Percentiles rank a stretch among this genome's conserved stretches.
phyloP scores from a whole-genome alignment of 2,329 filamentous ascomycete genomes.

The Penicillium sp. region DNA sequence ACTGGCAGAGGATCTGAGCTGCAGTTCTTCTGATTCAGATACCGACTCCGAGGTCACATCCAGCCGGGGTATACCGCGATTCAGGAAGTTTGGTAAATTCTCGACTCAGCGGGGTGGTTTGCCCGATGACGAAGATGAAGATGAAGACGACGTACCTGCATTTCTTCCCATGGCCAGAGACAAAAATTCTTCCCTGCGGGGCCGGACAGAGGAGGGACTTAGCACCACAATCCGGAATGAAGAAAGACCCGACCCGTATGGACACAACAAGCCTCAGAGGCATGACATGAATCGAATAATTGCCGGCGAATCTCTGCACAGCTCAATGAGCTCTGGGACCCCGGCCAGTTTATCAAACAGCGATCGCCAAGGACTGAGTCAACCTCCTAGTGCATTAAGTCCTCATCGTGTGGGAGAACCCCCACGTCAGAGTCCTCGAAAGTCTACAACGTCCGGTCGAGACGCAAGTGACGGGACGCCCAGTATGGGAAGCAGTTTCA shows the following conservation, averaged over 20 bases:
- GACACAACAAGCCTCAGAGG: constrained; percentile 25
- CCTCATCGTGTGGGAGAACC: constrained; percentile 47
- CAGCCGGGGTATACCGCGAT: constrained; percentile 22
- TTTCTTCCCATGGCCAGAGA: constrained; percentile 39
- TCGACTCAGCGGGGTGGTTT: constrained; percentile 31
- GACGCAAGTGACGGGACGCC: constrained; percentile 52
- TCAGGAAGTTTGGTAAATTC: constrained; percentile 37
- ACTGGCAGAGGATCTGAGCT: constrained; percentile 27
- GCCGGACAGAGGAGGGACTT: constrained; percentile 29
- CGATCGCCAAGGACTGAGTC: constrained; percentile 17
- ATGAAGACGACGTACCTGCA: constrained; percentile 43
- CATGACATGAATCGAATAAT: constrained; percentile 13
- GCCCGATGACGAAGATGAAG: constrained; percentile 38
- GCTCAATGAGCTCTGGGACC: constrained; percentile 35
- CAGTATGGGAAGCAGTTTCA: constrained; percentile 61
- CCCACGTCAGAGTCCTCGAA: constrained; percentile 44
- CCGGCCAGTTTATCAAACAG: constrained; percentile 19
- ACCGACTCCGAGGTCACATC: constrained; percentile 27
- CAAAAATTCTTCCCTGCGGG: constrained; percentile 11
- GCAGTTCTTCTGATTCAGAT: constrained; percentile 30
- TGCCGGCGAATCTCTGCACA: constrained; percentile 29
- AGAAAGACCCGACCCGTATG: constrained; percentile 22
- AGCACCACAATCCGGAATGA: constrained; percentile 38
- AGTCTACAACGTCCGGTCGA: constrained; percentile 28
- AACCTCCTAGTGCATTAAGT: constrained; percentile 23